Conservation (phyloP, 106 monocot genomes). For the Acorus calamus region DNA sequence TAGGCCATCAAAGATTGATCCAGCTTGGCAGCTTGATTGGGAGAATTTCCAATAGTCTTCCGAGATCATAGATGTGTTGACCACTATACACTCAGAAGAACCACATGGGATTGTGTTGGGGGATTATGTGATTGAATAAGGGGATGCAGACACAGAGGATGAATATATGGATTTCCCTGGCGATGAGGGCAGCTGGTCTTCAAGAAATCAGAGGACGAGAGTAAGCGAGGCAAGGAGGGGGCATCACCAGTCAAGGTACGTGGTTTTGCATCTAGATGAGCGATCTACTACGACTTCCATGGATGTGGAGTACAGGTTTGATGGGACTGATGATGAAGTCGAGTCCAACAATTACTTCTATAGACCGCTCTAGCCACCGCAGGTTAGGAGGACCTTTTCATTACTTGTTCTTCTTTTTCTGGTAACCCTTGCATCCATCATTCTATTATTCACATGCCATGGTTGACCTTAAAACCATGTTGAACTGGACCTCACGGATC, state of each 20-base stretch:
- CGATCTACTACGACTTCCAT: constrained; percentile 19
- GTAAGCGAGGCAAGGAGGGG: constrained; percentile 6
- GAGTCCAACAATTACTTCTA: neutral
- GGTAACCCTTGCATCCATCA: too few species aligned
- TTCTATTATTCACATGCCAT: too few species aligned
- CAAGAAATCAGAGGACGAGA: constrained; percentile 22
- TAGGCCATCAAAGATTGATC: constrained; percentile 32
- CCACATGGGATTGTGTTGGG: constrained; percentile 34
- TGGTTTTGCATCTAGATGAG: constrained; percentile 9
- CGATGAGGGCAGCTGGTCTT: constrained; percentile 29
- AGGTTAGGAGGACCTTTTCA: constrained; percentile 10
- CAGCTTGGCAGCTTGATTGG: constrained; percentile 29
- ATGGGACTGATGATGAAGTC: constrained; percentile 31
- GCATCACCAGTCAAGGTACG: constrained; percentile 2
- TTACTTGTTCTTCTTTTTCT: neutral
- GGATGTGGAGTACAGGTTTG: constrained; percentile 23
- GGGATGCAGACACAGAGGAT: constrained; percentile 17
- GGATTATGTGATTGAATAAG: constrained; percentile 41
- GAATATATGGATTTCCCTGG: constrained; percentile 26
- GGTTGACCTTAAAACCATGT: too few species aligned
- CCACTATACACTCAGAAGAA: constrained; percentile 33
- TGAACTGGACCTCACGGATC: too few species aligned
- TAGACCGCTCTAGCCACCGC: constrained; percentile 13
- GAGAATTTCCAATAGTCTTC: constrained; percentile 37
- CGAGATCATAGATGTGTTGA: constrained; percentile 37